Conservation (phyloP, 345 rosid species). For the Gossypium rotundifolium region DNA sequence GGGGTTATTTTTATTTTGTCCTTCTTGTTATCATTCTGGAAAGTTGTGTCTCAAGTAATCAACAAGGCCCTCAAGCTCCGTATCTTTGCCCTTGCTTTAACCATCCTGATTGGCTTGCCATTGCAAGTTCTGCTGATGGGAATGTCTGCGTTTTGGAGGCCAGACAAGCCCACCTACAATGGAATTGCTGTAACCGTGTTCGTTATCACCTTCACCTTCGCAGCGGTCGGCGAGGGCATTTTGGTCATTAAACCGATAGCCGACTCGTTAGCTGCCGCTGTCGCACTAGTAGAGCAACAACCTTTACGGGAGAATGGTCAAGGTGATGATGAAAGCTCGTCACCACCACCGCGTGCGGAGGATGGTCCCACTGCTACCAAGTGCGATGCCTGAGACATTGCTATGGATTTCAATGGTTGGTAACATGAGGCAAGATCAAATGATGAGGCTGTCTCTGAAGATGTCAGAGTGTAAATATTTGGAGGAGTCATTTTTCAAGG, state of each 20-base stretch:
- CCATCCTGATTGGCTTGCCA: conserved; percentile 28
- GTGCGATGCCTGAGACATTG: not conserved
- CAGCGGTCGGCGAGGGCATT: conserved; percentile 48
- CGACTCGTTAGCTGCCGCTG: conserved; percentile 51
- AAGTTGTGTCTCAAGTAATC: conserved; percentile 44
- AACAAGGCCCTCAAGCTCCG: conserved; percentile 46
- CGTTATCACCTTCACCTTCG: conserved; percentile 25
- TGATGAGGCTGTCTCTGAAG: not conserved
- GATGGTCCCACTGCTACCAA: not conserved
- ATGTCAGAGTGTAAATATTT: not conserved
- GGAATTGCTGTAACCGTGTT: conserved; percentile 24
- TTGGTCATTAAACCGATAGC: conserved; percentile 52
- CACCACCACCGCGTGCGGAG: not conserved
- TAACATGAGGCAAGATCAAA: too few species aligned
- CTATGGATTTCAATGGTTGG: not conserved
- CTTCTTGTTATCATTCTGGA: conserved; percentile 44
- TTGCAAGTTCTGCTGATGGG: conserved; percentile 32
- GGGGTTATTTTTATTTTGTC: conserved; percentile 24
- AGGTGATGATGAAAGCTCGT: not conserved
- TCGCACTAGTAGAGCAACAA: not conserved
- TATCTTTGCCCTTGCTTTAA: conserved; percentile 29
- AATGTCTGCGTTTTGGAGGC: conserved; percentile 32
- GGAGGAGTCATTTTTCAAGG: not conserved
- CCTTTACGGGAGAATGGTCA: not conserved
- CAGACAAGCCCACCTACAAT: conserved; percentile 13